phyloP scores from a whole-genome alignment of 2,329 filamentous ascomycete genomes.

The Cadophora sp. region DNA sequence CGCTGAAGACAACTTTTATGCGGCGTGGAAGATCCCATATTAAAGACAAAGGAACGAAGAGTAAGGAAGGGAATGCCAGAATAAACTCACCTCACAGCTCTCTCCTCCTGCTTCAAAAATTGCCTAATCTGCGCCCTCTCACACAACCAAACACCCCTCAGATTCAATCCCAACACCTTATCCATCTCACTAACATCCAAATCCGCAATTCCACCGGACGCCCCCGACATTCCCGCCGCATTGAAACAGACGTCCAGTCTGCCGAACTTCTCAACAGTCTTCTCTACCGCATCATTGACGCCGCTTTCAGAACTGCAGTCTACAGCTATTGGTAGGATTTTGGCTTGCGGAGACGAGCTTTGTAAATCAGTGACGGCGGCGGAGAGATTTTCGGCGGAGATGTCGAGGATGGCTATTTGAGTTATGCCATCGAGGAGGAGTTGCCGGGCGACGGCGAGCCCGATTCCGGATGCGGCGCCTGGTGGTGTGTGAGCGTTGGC shows the following conservation, averaged over 20 bases:
- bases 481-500: neutral
- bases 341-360: neutral
- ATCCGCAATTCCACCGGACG: conserved; percentile 35
- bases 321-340: conserved; percentile 21
- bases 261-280: conserved; percentile 56
- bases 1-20: neutral
- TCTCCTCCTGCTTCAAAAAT: conserved; percentile 38
- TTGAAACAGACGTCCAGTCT: conserved; percentile 62
- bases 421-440: conserved; percentile 32
- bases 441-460: conserved; percentile 32
- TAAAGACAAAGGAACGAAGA: neutral
- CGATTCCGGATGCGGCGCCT: conserved; percentile 38
- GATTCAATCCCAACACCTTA: conserved; percentile 46
- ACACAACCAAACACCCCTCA: conserved; percentile 47
- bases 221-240: conserved; percentile 47
- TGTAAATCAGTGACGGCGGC: conserved; percentile 6
- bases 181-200: conserved; percentile 32
- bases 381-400: conserved; percentile 18
- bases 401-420: conserved; percentile 33
- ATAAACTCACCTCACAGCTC: conserved; percentile 28
- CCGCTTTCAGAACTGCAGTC: conserved; percentile 33
- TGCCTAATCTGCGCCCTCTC: conserved; percentile 45
- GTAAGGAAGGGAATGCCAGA: neutral
- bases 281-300: conserved; percentile 30
- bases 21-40: neutral